Evolutionary conservation across 2,329 filamentous ascomycete genomes (phyloP), one percentile per base, ranked within the genome.

Genomic region (Colletotrichum lupini): DNA sequence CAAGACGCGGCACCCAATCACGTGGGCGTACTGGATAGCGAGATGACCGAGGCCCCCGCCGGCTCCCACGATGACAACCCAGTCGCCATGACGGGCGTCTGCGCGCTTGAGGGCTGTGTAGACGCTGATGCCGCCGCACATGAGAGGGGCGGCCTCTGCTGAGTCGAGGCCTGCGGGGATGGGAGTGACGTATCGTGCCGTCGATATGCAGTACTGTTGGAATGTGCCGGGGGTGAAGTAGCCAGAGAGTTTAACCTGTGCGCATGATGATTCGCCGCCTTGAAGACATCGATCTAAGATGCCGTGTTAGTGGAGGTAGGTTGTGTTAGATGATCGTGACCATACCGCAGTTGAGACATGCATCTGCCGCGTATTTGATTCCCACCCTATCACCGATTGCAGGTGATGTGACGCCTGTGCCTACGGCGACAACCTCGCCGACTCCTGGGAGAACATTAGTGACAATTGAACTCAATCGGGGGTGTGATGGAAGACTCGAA

Each of bases 71-170:
- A 82, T 68, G 4, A 76, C 76, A 2, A 80, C 72, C 77, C 77
- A 79, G 37, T 80, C 74, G 4, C 79, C 78, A 8, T 75, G 73
- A 7, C 75, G 75, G 28, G 76, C 26, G 9, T 67, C 67, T 42
- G 74, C 74, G 49, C 63, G 65, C 75, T 84, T 84, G 69, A 93
- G 78, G 0, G 92, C 91, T 8, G 85, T 84, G 78, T 87, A 94
- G 9, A 91, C 85, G 0, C 91, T 94, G 46, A 93, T 86, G 11
- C 92, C 92, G 24, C 87, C 92, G 77, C 92, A 93, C 58, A 94
- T 84, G 86, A 93, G 89, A 2, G 92, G 91, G n/a, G 91, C 84
- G 9, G 83, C 81, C 30, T 80, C 76, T 19, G 80, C 82, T 8
- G 78, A 77, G 49, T 76, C 76, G 11, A 85, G 67, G 3, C 76